These are phyloP conservation scores for Russula dissimulans DNA, from an alignment of 768 basidiomycete genomes.

Conservation along the genomic window DNA sequence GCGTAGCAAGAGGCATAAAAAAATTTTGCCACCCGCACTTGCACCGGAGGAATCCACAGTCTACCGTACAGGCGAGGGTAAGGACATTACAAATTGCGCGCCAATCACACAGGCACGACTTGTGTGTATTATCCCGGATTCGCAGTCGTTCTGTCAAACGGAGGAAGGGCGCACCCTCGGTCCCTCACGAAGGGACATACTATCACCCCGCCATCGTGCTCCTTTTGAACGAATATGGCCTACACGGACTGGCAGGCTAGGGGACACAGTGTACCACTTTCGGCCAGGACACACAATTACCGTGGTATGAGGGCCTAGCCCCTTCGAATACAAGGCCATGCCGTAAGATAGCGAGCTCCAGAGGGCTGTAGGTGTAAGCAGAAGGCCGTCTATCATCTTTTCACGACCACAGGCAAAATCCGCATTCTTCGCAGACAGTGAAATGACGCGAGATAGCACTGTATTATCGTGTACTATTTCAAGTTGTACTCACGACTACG, in stretches of 20 bases:
- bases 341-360: neutral
- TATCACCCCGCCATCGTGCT: neutral
- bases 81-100: neutral
- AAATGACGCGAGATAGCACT: neutral
- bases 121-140: neutral
- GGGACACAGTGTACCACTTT: neutral
- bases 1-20: neutral
- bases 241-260: neutral
- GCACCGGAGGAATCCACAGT: neutral
- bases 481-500: too few relatives aligned
- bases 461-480: neutral
- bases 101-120: slow-evolving; percentile 1
- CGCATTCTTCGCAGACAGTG: neutral
- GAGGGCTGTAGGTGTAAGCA: neutral
- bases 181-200: neutral
- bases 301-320: neutral
- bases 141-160: neutral
- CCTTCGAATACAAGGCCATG: neutral
- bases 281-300: neutral
- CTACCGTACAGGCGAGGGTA: neutral
- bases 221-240: neutral
- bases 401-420: neutral
- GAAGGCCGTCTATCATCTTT: neutral
- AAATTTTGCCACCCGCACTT: neutral
- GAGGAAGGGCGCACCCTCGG: neutral